A percentile compares a stretch with the other conserved stretches of the same genome.
phyloP scores from a whole-genome alignment of 352 stramenopile species.

The Phytophthora idaei region DNA sequence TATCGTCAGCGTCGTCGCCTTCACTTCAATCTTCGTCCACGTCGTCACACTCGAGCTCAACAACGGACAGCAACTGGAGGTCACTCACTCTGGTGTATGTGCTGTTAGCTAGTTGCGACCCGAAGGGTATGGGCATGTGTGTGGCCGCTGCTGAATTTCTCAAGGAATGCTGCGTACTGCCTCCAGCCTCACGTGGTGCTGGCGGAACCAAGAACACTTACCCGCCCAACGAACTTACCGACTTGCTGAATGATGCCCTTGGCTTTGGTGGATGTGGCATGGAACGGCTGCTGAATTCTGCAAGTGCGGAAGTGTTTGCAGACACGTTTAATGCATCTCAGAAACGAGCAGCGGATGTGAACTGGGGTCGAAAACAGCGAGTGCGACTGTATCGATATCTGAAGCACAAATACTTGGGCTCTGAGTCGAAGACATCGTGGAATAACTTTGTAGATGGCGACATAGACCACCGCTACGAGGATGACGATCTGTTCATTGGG shows the following conservation, averaged over 20 bases:
- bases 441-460: constrained; percentile 20
- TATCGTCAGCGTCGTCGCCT: constrained; percentile 18
- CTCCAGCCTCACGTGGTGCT: constrained; percentile 4
- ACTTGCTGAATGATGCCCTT: constrained; percentile 70
- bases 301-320: constrained; percentile 52
- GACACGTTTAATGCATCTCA: constrained; percentile 76
- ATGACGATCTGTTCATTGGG: constrained; percentile 76
- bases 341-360: constrained; percentile 76
- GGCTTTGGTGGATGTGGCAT: constrained; percentile 79
- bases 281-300: constrained; percentile 53
- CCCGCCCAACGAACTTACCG: constrained; percentile 48
- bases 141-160: constrained; percentile 74
- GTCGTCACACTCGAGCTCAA: constrained; percentile 32
- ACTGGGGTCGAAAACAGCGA: constrained; percentile 70
- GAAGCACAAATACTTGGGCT: constrained; percentile 67
- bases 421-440: constrained; percentile 26
- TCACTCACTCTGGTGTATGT: constrained; percentile 72
- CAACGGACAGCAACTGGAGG: constrained; percentile 70
- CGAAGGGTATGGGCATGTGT: constrained; percentile 80
- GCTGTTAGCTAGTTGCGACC: constrained; percentile 76
- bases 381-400: constrained; percentile 63
- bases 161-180: constrained; percentile 51
- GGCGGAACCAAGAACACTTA: not conserved
- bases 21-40: constrained; percentile 5
- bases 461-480: constrained; percentile 32